phyloP scores from a whole-genome alignment of 805 yeast species.

The Saccharomycopsis olivae region DNA sequence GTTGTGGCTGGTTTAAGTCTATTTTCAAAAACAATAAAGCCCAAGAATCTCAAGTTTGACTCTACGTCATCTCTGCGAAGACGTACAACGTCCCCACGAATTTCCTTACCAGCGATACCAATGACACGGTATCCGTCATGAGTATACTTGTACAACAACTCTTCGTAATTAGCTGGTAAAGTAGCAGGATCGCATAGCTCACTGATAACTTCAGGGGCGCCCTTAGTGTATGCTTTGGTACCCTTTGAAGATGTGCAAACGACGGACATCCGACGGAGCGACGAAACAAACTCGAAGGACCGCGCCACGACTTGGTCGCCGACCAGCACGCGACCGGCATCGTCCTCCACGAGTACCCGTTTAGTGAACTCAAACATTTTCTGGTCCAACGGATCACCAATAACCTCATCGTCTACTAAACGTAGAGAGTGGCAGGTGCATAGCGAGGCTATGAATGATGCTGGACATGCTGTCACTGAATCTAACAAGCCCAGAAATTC shows the following conservation, averaged over 20 bases:
- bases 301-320: conserved; percentile 34
- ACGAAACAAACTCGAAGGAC: conserved; percentile 74
- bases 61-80: conserved; percentile 57
- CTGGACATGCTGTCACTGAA: conserved; percentile 10
- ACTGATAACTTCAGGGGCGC: conserved; percentile 92
- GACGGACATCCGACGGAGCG: conserved; percentile 85
- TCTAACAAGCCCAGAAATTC: conserved; percentile 16
- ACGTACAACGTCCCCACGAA: conserved; percentile 26
- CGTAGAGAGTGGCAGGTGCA: conserved; percentile 81
- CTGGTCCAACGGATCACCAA: conserved; percentile 90
- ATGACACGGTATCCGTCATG: conserved; percentile 93
- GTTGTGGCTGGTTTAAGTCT: conserved; percentile 66
- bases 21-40: conserved; percentile 89
- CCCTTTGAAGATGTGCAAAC: conserved; percentile 37
- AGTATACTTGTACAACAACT: conserved; percentile 71
- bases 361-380: conserved; percentile 89
- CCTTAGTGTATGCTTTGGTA: conserved; percentile 63
- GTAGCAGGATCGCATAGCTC: conserved; percentile 63
- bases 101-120: conserved; percentile 71
- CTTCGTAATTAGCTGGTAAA: conserved; percentile 66
- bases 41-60: conserved; percentile 57
- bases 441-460: conserved; percentile 28
- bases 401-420: conserved; percentile 60
- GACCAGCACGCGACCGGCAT: conserved; percentile 29
- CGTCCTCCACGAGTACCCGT: conserved; percentile 69